Evolutionary conservation across 1,284 basidiomycete species (phyloP).

Genomic region (Ceratobasidium sp.): DNA sequence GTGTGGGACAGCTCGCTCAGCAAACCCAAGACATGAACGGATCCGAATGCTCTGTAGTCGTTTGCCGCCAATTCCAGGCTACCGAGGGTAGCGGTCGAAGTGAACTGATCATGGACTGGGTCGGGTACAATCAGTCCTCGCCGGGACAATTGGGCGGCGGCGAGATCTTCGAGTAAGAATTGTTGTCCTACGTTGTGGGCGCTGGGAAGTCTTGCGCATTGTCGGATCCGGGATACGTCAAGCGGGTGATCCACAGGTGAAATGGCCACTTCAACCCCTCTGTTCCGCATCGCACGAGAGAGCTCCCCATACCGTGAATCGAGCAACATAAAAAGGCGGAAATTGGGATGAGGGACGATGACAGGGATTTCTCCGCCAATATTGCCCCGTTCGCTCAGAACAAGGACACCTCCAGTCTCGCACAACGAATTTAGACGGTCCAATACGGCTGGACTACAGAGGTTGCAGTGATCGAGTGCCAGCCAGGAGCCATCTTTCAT

Average conservation of each 20-base stretch:
- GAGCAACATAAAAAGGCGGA: conserved; percentile 95
- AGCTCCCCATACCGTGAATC: conserved; percentile 94
- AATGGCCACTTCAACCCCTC: conserved; percentile 89
- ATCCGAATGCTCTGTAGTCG: conserved; percentile 22
- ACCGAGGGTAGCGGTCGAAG: neutral
- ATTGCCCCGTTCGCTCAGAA: conserved; percentile 90
- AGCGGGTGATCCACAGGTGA: conserved; percentile 48
- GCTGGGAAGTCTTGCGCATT: conserved; percentile 12
- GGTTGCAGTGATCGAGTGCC: conserved; percentile 92
- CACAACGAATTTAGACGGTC: conserved; percentile 98
- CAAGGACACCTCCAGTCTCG: conserved; percentile 84
- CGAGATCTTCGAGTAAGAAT: neutral
- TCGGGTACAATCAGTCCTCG: conserved; percentile 30
- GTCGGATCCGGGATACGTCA: conserved; percentile 30
- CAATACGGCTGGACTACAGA: conserved; percentile 95
- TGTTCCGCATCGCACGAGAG: conserved; percentile 98
- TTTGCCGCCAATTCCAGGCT: conserved; percentile 16
- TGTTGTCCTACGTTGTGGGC: neutral
- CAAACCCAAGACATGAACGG: conserved; percentile 3
- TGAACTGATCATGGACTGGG: too few species aligned
- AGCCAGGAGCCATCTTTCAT: conserved; percentile 92
- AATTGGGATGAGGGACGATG: conserved; percentile 86
- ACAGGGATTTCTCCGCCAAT: conserved; percentile 81
- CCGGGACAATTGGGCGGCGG: conserved; percentile 43
- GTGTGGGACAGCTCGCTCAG: neutral